Conservation (phyloP, 345 rosid species). For the Lepidium sativum region DNA sequence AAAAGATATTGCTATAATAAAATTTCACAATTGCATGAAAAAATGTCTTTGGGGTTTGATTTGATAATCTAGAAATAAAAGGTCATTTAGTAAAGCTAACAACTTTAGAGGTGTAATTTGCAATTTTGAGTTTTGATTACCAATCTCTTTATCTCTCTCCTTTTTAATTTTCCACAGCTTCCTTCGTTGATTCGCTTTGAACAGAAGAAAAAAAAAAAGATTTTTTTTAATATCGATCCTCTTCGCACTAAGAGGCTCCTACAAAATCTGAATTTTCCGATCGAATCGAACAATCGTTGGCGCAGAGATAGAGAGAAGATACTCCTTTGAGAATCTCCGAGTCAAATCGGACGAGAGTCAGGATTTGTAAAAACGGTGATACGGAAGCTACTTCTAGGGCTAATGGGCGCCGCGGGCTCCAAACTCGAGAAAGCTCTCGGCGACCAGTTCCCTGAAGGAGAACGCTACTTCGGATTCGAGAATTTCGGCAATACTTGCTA, state of each 20-base stretch:
- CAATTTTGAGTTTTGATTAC: not conserved
- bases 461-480: conserved; percentile 95
- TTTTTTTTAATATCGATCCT: not conserved
- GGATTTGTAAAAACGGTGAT: conserved; percentile 30
- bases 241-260: conserved; percentile 1
- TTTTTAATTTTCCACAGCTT: not conserved
- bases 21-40: not conserved
- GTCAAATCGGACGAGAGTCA: conserved; percentile 24
- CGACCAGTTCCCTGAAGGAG: conserved; percentile 98
- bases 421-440: conserved; percentile 99
- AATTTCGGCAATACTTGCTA: conserved; percentile 98
- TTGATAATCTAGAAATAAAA: not conserved
- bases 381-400: conserved; percentile 17
- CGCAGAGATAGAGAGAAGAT: not conserved
- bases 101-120: not conserved
- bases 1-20: too few species aligned
- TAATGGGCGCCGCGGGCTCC: conserved; percentile 95
- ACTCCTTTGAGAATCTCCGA: conserved; percentile 10
- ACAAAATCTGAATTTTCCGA: conserved; percentile 11
- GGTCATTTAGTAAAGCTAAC: not conserved
- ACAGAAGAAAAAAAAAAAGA: not conserved
- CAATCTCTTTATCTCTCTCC: not conserved
- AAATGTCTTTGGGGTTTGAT: not conserved
- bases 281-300: conserved; percentile 17
- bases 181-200: not conserved